Evolutionary conservation across 2,329 filamentous ascomycete species (phyloP).

Genomic region (Xylaria multiplex): DNA sequence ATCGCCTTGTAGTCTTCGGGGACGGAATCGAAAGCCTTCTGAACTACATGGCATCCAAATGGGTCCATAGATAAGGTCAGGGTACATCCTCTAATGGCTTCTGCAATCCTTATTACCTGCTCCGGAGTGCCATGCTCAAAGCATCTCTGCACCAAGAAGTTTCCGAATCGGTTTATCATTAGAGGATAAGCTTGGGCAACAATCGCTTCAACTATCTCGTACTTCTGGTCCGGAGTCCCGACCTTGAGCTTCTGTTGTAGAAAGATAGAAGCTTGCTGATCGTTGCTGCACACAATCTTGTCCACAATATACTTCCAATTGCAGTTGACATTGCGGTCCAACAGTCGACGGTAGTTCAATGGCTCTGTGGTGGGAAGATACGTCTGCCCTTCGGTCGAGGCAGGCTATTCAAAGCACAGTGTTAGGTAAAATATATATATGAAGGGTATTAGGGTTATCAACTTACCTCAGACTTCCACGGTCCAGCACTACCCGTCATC

Average conservation of each 20-base stretch:
- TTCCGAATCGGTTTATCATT: constrained; percentile 99
- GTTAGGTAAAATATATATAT: constrained; percentile 37
- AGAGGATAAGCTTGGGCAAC: constrained; percentile 92
- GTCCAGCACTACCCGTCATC: constrained; percentile 49
- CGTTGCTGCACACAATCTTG: constrained; percentile 99
- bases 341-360: constrained; percentile 92
- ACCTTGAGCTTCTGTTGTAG: constrained; percentile 99
- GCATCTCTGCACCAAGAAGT: constrained; percentile 97
- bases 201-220: constrained; percentile 95
- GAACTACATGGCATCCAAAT: constrained; percentile 97
- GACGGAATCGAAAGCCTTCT: constrained; percentile 98
- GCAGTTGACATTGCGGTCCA: constrained; percentile 95
- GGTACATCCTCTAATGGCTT: constrained; percentile 92
- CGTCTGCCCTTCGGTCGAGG: constrained; percentile 70
- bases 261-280: constrained; percentile 99
- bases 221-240: constrained; percentile 93
- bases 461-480: constrained; percentile 67
- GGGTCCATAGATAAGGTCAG: constrained; percentile 97
- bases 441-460: background rate
- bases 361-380: constrained; percentile 90
- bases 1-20: constrained; percentile 97
- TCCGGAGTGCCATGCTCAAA: constrained; percentile 97
- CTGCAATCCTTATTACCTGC: constrained; percentile 93
- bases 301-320: constrained; percentile 99
- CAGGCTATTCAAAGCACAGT: constrained; percentile 51